These are phyloP conservation scores for Comarum palustre DNA, from an alignment of 306 rosid genomes.

Conservation along the genomic window DNA sequence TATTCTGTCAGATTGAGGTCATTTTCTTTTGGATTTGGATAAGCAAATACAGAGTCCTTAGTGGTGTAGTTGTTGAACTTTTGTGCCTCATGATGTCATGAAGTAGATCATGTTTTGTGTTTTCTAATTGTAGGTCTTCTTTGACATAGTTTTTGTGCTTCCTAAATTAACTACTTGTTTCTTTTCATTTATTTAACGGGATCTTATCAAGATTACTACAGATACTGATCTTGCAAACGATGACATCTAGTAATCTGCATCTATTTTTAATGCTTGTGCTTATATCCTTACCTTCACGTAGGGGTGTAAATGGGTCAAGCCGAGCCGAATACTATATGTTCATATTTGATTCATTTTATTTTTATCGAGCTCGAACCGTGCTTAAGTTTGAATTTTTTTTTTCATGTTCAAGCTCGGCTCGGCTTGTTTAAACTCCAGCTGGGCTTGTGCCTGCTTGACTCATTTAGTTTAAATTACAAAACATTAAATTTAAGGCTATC, in stretches of 20 bases:
- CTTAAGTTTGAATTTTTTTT: too few species aligned
- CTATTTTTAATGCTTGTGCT: background rate
- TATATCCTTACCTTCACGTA: background rate
- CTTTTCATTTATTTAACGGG: conserved; percentile 8
- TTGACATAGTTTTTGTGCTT: conserved; percentile 24
- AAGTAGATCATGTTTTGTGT: conserved; percentile 7
- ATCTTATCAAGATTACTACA: background rate
- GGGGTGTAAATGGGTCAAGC: too few species aligned
- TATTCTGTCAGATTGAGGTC: conserved; percentile 40
- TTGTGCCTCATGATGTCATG: conserved; percentile 36
- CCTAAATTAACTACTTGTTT: conserved; percentile 24
- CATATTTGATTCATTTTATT: too few species aligned
- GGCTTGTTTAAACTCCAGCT: too few species aligned
- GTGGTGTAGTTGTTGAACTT: conserved; percentile 21
- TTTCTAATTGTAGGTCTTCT: conserved; percentile 3
- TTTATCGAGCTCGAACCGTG: too few species aligned
- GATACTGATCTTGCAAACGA: background rate
- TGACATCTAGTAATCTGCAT: background rate
- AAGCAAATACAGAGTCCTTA: conserved; percentile 27
- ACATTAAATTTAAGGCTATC: too few species aligned
- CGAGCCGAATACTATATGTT: too few species aligned
- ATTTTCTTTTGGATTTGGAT: conserved; percentile 32
- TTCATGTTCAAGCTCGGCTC: too few species aligned
- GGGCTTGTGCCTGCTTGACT: too few species aligned
- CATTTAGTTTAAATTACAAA: too few species aligned